These are phyloP conservation scores for Aspergillus aculeatinus DNA, from an alignment of 2,329 filamentous ascomycete genomes.

Conservation along the genomic window DNA sequence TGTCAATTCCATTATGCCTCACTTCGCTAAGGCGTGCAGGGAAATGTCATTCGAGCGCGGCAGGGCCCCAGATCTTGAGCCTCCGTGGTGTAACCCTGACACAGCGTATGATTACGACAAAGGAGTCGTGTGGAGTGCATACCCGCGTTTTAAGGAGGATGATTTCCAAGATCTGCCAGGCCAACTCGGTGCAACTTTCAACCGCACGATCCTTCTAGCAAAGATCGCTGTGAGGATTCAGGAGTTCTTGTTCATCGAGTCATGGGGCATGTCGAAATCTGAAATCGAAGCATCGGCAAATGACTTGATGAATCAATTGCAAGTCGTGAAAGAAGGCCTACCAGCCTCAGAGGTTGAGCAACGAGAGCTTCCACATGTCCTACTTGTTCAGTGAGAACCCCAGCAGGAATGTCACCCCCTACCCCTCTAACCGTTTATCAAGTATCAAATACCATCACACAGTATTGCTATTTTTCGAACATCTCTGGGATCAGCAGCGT, in stretches of 20 bases:
- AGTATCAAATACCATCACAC: slow-evolving; percentile 32
- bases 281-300: slow-evolving; percentile 21
- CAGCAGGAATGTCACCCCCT: background rate
- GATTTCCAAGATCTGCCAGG: slow-evolving; percentile 26
- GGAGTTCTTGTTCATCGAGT: slow-evolving; percentile 26
- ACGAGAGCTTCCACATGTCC: slow-evolving; percentile 26
- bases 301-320: slow-evolving; percentile 22
- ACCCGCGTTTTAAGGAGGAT: slow-evolving; percentile 33
- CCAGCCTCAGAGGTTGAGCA: slow-evolving; percentile 19
- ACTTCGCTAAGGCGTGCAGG: slow-evolving; percentile 20
- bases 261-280: slow-evolving; percentile 11
- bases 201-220: slow-evolving; percentile 22
- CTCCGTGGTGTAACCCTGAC: slow-evolving; percentile 20
- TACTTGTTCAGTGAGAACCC: slow-evolving; percentile 31
- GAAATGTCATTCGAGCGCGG: slow-evolving; percentile 30
- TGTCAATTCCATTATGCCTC: background rate
- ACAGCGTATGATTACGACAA: slow-evolving; percentile 13
- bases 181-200: slow-evolving; percentile 27
- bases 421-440: slow-evolving; percentile 13
- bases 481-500: slow-evolving; percentile 21
- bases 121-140: slow-evolving; percentile 32
- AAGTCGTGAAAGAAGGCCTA: slow-evolving; percentile 24
- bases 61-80: slow-evolving; percentile 20
- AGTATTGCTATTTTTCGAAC: slow-evolving; percentile 27
- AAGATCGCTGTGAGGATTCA: slow-evolving; percentile 26